phyloP scores from a whole-genome alignment of 2,329 filamentous ascomycete genomes.

The Huntiella decipiens region DNA sequence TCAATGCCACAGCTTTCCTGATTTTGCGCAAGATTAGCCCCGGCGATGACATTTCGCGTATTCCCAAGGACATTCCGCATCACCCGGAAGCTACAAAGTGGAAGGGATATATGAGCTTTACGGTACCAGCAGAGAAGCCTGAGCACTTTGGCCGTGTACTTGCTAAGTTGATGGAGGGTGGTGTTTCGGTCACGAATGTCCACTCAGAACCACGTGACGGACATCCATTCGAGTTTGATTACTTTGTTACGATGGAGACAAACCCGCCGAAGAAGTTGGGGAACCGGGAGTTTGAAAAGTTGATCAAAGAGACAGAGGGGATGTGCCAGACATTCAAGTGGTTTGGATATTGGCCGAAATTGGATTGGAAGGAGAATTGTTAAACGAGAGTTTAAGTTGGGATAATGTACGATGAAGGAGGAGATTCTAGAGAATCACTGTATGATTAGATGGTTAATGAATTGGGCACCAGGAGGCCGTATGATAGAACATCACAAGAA shows the following conservation, averaged over 20 bases:
- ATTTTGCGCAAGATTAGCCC: slow-evolving; percentile 30
- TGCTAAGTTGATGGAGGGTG: slow-evolving; percentile 1
- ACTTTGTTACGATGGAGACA: slow-evolving; percentile 9
- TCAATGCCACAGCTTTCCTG: slow-evolving; percentile 68
- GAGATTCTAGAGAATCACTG: no score
- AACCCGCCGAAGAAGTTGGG: slow-evolving; percentile 2
- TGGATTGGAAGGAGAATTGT: slow-evolving; percentile 7
- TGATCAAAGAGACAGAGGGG: slow-evolving; percentile 37
- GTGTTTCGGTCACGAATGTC: slow-evolving; percentile 5
- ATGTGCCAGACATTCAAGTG: slow-evolving; percentile 47
- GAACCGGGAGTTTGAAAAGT: slow-evolving; percentile 29
- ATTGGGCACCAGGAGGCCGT: no score
- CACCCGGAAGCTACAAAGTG: slow-evolving; percentile 1
- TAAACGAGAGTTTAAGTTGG: no score
- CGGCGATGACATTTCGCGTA: slow-evolving; percentile 6
- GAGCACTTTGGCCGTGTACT: slow-evolving; percentile 5
- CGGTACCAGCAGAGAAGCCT: slow-evolving; percentile 2
- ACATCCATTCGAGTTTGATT: slow-evolving; percentile 9
- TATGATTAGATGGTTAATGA: no score
- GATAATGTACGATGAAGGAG: no score
- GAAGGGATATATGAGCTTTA: slow-evolving; percentile 9
- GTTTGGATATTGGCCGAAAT: slow-evolving; percentile 43
- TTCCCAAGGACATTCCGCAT: slow-evolving; percentile 8
- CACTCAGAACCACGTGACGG: slow-evolving; percentile 8
- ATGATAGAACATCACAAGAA: no score